Base-by-base conservation (phyloP, 2,329 filamentous ascomycete genomes). In the Septoria linicola region DNA sequence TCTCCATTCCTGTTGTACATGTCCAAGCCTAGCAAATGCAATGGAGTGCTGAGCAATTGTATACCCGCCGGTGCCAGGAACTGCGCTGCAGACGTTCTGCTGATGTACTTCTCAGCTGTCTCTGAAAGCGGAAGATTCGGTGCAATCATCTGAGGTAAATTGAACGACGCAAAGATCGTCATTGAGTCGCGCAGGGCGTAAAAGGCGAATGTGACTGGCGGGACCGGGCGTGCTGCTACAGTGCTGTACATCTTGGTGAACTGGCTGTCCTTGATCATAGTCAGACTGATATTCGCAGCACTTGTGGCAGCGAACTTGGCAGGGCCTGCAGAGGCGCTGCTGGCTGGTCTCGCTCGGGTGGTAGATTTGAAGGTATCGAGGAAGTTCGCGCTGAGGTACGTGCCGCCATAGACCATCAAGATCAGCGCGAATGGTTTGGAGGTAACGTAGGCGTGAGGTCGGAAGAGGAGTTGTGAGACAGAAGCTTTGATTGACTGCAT, bases 141-240 rank as follows among this genome's bases (percentile, higher is more conserved):
- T 0, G 88, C 88, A 8, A 96, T 76, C 1, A 93, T 66, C 0
- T 88, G 81, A 0, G 92, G 92, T 2, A 96, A 74, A 67, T 96
- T 96, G 79, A 96, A 97, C 10, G 83, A 88, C 3, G 89, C 89
- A 69, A 95, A 95, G 63, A 96, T 90, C 44, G 91, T 96, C 55
- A 95, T 73, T 71, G 85, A 89, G 73, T 96, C 91, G 62, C 91
- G 83, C 49, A 86, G 66, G 2, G 88, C 84, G 75, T 96, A 96
- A 51, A 96, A 81, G 1, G 78, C 74, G 71, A 90, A 93, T 7
- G 84, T 88, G 1, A 85, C 76, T 25, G 82, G 71, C 0, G 88
- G 84, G 2, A 49, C 39, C 55, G 75, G 58, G 41, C 73, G 61
- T 21, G 70, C 58, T 72, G 79, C 50, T 3, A 71, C 68, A 0